Percentiles rank a stretch among this genome's conserved stretches.
These are phyloP conservation scores for Begonia masoniana DNA, from an alignment of 306 rosid genomes.

Conservation along the genomic window DNA sequence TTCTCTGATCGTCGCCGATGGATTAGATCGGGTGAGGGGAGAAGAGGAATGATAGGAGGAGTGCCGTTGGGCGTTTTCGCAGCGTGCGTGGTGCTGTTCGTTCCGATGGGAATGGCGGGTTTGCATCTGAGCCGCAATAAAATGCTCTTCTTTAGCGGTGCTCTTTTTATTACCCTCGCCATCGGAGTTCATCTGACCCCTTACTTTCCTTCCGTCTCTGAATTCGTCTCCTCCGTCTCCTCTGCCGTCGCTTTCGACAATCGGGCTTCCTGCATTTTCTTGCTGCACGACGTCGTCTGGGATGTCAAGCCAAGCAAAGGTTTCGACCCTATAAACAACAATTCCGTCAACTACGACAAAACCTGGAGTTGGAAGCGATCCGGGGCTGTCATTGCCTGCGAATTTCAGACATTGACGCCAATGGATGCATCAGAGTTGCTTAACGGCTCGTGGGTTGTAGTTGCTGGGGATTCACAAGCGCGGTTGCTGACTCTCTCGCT, in stretches of 20 bases:
- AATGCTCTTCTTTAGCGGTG: constrained; percentile 83
- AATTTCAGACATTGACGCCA: constrained; percentile 41
- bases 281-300: constrained; percentile 66
- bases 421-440: constrained; percentile 60
- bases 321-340: constrained; percentile 29
- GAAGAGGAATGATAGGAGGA: constrained; percentile 51
- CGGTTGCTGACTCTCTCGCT: constrained; percentile 41
- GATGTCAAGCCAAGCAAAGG: constrained; percentile 24
- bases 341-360: constrained; percentile 36
- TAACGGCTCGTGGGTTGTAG: constrained; percentile 81
- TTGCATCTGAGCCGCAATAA: constrained; percentile 94
- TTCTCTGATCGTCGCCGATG: background rate
- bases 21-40: constrained; percentile 1
- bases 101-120: constrained; percentile 97
- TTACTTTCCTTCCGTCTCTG: constrained; percentile 66
- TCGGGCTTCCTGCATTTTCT: constrained; percentile 60
- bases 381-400: constrained; percentile 33
- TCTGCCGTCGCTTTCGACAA: constrained; percentile 45
- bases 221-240: constrained; percentile 56
- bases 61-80: constrained; percentile 66
- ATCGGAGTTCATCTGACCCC: constrained; percentile 89
- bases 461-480: constrained; percentile 91
- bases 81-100: constrained; percentile 75
- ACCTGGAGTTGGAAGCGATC: constrained; percentile 56
- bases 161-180: constrained; percentile 86